phyloP scores from a whole-genome alignment of 768 basidiomycete genomes.

The Boletales sp. region DNA sequence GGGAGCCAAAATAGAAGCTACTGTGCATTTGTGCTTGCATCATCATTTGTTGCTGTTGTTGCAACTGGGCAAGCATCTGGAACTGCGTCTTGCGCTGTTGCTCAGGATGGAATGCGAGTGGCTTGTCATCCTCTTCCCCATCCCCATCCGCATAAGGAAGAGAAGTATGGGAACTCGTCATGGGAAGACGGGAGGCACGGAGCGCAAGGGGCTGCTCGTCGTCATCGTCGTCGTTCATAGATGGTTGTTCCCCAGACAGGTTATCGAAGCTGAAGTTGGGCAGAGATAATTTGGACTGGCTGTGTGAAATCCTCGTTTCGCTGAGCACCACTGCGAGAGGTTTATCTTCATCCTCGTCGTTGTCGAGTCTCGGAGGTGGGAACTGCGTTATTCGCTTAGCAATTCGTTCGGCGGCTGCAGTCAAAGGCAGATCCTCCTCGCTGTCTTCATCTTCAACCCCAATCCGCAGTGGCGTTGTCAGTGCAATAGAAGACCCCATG shows the following conservation, averaged over 20 bases:
- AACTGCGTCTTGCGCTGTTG: constrained; percentile 71
- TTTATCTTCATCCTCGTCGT: constrained; percentile 55
- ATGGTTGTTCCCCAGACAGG: constrained; percentile 12
- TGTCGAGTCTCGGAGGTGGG: constrained; percentile 11
- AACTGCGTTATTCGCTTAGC: constrained; percentile 40
- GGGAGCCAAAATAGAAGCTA: constrained; percentile 66
- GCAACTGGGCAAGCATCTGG: constrained; percentile 39
- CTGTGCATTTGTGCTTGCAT: constrained; percentile 76
- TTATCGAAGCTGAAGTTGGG: constrained; percentile 43
- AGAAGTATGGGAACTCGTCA: constrained; percentile 23
- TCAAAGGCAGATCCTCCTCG: constrained; percentile 79
- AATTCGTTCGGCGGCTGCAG: constrained; percentile 57
- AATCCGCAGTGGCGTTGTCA: background rate
- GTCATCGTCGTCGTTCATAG: constrained; percentile 45
- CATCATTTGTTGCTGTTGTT: constrained; percentile 65
- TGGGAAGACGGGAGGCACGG: constrained; percentile 48
- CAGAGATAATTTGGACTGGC: constrained; percentile 41
- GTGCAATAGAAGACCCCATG: constrained; percentile 7
- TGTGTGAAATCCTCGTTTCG: constrained; percentile 40
- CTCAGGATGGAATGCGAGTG: constrained; percentile 72
- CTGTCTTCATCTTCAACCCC: constrained; percentile 47
- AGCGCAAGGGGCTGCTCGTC: constrained; percentile 73
- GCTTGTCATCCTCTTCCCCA: constrained; percentile 68
- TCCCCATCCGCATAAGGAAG: constrained; percentile 32
- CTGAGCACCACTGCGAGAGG: constrained; percentile 63